Conservation (phyloP, 2,329 filamentous ascomycete genomes). For the Thermothelomyces thermophilus region DNA sequence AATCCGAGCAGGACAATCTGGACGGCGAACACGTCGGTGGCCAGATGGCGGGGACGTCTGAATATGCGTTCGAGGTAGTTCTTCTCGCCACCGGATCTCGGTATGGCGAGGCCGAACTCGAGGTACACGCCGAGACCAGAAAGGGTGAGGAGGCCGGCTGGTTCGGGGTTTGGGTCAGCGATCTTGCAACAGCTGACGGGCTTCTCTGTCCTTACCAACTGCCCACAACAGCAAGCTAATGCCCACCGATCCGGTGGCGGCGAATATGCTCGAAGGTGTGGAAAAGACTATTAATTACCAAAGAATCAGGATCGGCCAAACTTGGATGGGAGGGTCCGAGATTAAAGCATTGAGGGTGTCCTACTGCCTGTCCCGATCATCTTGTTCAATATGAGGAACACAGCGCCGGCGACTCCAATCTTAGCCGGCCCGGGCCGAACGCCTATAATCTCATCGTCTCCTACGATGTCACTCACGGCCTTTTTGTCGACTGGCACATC, state of each 20-base stretch:
- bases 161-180: not conserved
- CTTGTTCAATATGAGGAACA: slow-evolving; percentile 51
- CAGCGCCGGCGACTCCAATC: slow-evolving; percentile 46
- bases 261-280: slow-evolving; percentile 47
- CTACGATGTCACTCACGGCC: not conserved
- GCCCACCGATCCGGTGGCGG: slow-evolving; percentile 48
- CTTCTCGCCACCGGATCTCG: slow-evolving; percentile 59
- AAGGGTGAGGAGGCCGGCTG: slow-evolving; percentile 45
- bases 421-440: slow-evolving; percentile 35
- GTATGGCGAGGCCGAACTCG: slow-evolving; percentile 59
- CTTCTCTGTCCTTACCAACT: slow-evolving; percentile 15
- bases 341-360: slow-evolving; percentile 16
- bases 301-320: slow-evolving; percentile 13
- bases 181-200: not conserved
- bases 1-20: slow-evolving; percentile 58
- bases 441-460: slow-evolving; percentile 28
- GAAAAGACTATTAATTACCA: slow-evolving; percentile 43
- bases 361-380: slow-evolving; percentile 54
- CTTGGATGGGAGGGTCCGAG: not conserved
- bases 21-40: slow-evolving; percentile 52
- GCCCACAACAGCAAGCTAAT: slow-evolving; percentile 34
- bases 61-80: slow-evolving; percentile 60
- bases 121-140: slow-evolving; percentile 55
- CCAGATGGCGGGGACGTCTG: slow-evolving; percentile 50
- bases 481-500: slow-evolving; percentile 7